Conservation (phyloP, 2,329 filamentous ascomycete species). For the Pseudomassariella vexata region DNA sequence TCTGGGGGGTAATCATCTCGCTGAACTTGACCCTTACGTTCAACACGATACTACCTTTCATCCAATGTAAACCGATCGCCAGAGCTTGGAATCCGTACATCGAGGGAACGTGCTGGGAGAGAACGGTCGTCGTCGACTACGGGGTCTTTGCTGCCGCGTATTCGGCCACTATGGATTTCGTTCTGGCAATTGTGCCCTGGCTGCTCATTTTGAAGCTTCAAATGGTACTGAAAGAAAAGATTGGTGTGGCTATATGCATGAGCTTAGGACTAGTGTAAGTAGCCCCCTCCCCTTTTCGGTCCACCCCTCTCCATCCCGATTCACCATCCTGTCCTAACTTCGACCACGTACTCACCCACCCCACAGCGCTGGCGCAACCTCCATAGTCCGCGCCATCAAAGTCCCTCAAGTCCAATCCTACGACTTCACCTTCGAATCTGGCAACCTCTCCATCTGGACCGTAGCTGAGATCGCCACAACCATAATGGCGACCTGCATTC, state of each 20-base stretch:
- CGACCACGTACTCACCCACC: background rate
- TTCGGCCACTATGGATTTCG: conserved; percentile 27
- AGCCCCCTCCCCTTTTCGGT: conserved; percentile 1
- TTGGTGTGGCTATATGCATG: conserved; percentile 28
- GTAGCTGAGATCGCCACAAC: conserved; percentile 26
- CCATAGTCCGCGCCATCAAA: conserved; percentile 12
- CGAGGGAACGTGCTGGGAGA: conserved; percentile 13
- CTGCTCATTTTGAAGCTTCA: conserved; percentile 27
- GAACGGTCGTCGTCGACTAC: conserved; percentile 11
- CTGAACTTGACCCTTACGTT: conserved; percentile 19
- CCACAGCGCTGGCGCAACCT: conserved; percentile 13
- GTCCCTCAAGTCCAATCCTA: conserved; percentile 7
- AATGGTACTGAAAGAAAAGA: conserved; percentile 30
- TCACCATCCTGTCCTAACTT: background rate
- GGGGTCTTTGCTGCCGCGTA: conserved; percentile 16
- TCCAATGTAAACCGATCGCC: conserved; percentile 11
- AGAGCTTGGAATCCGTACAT: conserved; percentile 8
- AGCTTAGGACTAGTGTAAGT: conserved; percentile 27
- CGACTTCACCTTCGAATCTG: conserved; percentile 9
- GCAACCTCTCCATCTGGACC: conserved; percentile 20
- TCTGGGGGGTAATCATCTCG: conserved; percentile 25
- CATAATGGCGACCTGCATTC: conserved; percentile 27
- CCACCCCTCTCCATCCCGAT: conserved; percentile 12
- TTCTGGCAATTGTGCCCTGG: conserved; percentile 31
- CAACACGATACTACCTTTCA: conserved; percentile 18